Evolutionary conservation across 805 yeast species (phyloP).

Genomic region (Metschnikowia hibisci): DNA sequence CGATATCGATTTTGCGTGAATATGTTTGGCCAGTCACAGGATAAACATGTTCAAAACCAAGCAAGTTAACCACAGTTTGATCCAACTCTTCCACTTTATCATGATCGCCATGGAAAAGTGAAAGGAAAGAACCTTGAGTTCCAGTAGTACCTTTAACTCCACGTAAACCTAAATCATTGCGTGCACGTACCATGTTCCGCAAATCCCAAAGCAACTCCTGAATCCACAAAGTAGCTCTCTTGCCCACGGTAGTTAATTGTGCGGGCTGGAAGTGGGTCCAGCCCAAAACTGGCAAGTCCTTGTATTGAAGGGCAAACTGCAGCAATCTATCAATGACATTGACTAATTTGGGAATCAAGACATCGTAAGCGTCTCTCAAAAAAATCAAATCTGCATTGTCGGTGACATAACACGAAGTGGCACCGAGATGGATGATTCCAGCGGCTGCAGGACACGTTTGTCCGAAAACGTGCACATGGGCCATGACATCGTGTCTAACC

Average conservation of each 20-base stretch:
- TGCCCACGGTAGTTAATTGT: constrained; percentile 97
- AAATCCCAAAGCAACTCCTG: constrained; percentile 98
- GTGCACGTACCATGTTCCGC: constrained; percentile 91
- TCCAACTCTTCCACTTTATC: constrained; percentile 93
- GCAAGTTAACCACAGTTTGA: constrained; percentile 83
- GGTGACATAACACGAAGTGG: constrained; percentile 96
- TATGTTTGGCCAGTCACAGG: constrained; percentile 99
- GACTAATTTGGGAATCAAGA: constrained; percentile 87
- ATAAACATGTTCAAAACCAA: constrained; percentile 92
- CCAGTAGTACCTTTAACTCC: constrained; percentile 99
- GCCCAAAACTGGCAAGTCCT: constrained; percentile 94
- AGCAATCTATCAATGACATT: constrained; percentile 90
- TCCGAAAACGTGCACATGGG: constrained; percentile 96
- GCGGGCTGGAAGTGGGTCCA: constrained; percentile 99
- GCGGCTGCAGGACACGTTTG: constrained; percentile 92
- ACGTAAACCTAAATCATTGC: constrained; percentile 92
- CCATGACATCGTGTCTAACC: constrained; percentile 99
- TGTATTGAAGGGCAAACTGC: constrained; percentile 84
- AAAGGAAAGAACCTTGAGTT: constrained; percentile 94
- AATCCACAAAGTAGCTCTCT: constrained; percentile 95
- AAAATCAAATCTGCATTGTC: constrained; percentile 98
- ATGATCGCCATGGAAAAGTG: constrained; percentile 94
- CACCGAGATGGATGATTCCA: constrained; percentile 97
- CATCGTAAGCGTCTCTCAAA: constrained; percentile 91
- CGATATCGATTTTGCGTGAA: constrained; percentile 96